These are phyloP conservation scores for Tuber microsphaerosporum DNA, from an alignment of 495 filamentous ascomycete species.

Conservation along the genomic window DNA sequence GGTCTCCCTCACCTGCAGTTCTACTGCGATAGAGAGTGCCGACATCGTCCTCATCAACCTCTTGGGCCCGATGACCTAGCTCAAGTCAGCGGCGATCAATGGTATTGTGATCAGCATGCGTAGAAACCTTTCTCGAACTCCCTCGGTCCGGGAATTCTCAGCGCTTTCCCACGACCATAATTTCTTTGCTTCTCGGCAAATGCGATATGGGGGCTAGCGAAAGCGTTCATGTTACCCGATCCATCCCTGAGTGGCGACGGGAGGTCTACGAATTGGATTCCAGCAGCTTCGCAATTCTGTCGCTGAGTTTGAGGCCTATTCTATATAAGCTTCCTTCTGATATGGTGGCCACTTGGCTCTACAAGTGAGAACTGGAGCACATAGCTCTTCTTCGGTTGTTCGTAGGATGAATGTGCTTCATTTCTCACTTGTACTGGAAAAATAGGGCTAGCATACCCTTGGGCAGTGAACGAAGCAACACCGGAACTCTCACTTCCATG, in stretches of 20 bases:
- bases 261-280: conserved; percentile 30
- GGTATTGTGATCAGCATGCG: neutral
- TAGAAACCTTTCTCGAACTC: conserved; percentile 38
- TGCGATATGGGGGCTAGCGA: conserved; percentile 25
- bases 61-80: conserved; percentile 28
- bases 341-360: neutral
- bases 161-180: conserved; percentile 21
- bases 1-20: conserved; percentile 24
- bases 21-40: conserved; percentile 29
- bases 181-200: conserved; percentile 28
- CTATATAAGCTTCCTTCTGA: conserved; percentile 3
- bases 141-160: conserved; percentile 39
- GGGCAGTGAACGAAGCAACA: conserved; percentile 16
- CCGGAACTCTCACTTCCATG: conserved; percentile 6
- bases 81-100: neutral
- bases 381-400: neutral
- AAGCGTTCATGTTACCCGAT: neutral
- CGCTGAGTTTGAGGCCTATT: neutral
- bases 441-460: conserved; percentile 10
- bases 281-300: conserved; percentile 9
- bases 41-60: conserved; percentile 40
- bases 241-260: conserved; percentile 15
- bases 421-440: neutral
- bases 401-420: neutral
- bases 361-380: conserved; percentile 4